Base-by-base conservation (phyloP, 2,329 filamentous ascomycete species). In the Neofusicoccum umdonicola region DNA sequence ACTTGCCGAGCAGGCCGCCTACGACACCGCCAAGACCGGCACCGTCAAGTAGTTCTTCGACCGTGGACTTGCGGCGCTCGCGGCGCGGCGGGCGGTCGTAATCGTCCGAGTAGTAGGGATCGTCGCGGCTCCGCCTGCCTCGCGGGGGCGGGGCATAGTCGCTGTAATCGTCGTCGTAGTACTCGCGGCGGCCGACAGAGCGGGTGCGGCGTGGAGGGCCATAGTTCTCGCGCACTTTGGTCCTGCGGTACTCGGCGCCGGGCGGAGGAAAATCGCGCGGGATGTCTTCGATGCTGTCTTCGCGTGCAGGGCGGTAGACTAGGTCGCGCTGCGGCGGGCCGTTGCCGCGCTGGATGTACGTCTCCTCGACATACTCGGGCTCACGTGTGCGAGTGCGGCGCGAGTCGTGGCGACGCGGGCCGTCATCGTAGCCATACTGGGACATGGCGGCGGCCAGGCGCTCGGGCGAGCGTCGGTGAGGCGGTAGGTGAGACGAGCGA, bases 271-370 rank as follows among this genome's bases (percentile, higher is more conserved):
- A 96, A 70, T 96, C 91, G 69, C 92, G 88, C 68, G 87, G 87
- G 66, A 96, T 87, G 78, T 96, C 91, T 79, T 97, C 93, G 73
- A 96, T 88, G 76, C 89, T 93, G 72, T 92, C 89, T 74, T 93
- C 89, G 68, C 90, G 88, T n/a, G 68, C 68, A 57, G 81, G 77
- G 65, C 82, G 81, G 72, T 80, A 82, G 72, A 82, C 81, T 62
- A 84, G 78, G 67, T 83, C 82, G 62, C 79, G 78, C 39, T 78
- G 77, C 44, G 77, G 74, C 13, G 76, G 73, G 62, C 78, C 79
- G 37, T 70, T 72, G 67, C 78, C 78, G 62, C 78, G 77, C 71
- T 80, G 80, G 68, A 83, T 80, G 75, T 82, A 83, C 42, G 74
- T 80, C 69, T 77, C 80, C 74, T 80, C 82, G 68, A 83, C 79